Evolutionary conservation across 1,284 basidiomycete genomes (phyloP), one percentile per base, ranked within the genome.

Genomic region (Puccinia polysora): DNA sequence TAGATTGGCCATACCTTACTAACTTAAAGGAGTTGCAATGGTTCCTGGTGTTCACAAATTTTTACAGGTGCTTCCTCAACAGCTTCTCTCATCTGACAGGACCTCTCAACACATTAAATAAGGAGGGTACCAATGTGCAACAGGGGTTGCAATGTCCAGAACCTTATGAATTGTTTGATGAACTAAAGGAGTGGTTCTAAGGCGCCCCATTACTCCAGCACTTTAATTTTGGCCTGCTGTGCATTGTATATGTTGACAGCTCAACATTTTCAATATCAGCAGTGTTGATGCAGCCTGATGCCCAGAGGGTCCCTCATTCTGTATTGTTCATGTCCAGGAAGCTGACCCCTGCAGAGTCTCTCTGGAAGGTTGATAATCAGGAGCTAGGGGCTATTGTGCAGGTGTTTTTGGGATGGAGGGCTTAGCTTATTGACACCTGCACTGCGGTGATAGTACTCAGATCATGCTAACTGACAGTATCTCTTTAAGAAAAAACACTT

Each of bases 171-270:
- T 5, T 23, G n/a, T 50, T 50, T 50, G 47, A 6, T 5, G 5
- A 6, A 23, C 15, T 50, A 23, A 50, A 50, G 25, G 47, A 50
- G 25, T 6, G 15, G 4, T 50, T 50, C 25, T 23, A 4, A 5
- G 30, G 6, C 4, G 53, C 53, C 4, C 53, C 53, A 6, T 28
- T 60, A 7, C 20, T 60, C n/a, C 4, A 20, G 38, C 58, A 60
- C 12, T 60, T 60, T 60, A 60, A n/a, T 38, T 60, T 38, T 20
- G 10, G 10, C 3, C 4, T 5, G 20, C 4, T 20, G 4, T 34
- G 34, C 0, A 81, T 80, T 12, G 79, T 79, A 32, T 81, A 84
- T 7, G 58, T 40, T 18, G 56, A 20, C 56, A 75, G 64, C 28
- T 75, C 74, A 12, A 45, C 56, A 7, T 75, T 63, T 56, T 52